phyloP scores from a whole-genome alignment of 75 land plant species.

The Pinus taeda region DNA sequence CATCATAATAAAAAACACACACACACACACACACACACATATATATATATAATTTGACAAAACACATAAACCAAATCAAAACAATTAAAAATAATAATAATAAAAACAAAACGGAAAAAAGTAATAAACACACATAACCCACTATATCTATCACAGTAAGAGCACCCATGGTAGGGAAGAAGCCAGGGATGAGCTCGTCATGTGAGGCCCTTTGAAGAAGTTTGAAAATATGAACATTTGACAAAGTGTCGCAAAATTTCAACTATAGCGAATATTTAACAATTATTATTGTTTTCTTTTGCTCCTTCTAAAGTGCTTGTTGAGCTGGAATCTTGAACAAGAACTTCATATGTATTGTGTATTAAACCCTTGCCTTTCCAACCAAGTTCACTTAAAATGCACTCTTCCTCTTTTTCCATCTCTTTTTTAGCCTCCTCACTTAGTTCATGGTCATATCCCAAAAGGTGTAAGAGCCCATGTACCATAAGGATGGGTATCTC shows the following conservation, averaged over 20 bases:
- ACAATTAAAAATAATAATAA: no score
- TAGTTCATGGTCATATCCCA: slow-evolving; percentile 49
- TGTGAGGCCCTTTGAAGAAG: no score
- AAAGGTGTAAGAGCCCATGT: slow-evolving; percentile 46
- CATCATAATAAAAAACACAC: no score
- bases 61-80: no score
- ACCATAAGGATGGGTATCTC: slow-evolving; percentile 52
- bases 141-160: no score
- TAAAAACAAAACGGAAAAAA: no score
- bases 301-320: slow-evolving; percentile 5
- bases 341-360: slow-evolving; percentile 1
- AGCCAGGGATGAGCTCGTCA: no score
- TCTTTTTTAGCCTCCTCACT: slow-evolving; percentile 27
- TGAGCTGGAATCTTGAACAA: not conserved
- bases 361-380: slow-evolving; percentile 48
- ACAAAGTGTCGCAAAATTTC: slow-evolving; percentile 46
- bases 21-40: no score
- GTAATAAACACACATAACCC: no score
- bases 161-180: no score
- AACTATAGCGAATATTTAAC: slow-evolving; percentile 40
- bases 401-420: slow-evolving; percentile 45
- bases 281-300: slow-evolving; percentile 18
- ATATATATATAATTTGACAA: no score
- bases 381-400: slow-evolving; percentile 33
- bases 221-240: slow-evolving; percentile 9